Base-by-base conservation (phyloP, 495 filamentous ascomycete genomes). In the Evernia prunastri region DNA sequence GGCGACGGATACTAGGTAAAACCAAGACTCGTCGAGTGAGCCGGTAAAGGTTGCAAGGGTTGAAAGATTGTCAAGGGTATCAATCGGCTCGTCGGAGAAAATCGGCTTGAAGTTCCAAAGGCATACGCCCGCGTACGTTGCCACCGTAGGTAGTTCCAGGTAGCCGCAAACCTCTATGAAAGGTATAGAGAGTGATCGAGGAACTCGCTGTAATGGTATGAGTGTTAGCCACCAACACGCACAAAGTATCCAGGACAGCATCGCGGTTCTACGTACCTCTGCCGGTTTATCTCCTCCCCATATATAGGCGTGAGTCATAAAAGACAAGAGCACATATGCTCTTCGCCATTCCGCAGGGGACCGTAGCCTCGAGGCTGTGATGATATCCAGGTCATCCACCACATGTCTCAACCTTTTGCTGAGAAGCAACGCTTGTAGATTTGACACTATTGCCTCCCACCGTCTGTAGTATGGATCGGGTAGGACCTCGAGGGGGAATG, bases 91-190 rank as follows among this genome's bases (percentile, higher is more conserved):
- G 64, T 88, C 83, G 47, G 82, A 73, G 71, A 96, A 96, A 49
- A 97, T 81, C 1, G 92, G 88, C 74, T 89, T 91, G 79, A 89
- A 97, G 74, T 99, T 99, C 94, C 95, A 99, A 37, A 99, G 81
- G 64, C 87, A 89, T 12, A 96, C 84, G 25, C 87, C 90, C 13
- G 94, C 89, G 71, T 97, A 99, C 37, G 95, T 97, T 59, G 94
- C 95, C 37, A 99, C 94, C 4, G 92, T 89, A 25, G 92, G 92
- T 49, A 99, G 78, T 66, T 96, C 91, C 27, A 99, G 85, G 63
- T 88, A 84, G 35, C 84, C 77, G 65, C 90, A 97, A 23, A 93
- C 82, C 68, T 86, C 70, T 33, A 94, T 81, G 68, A 96, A 84
- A 7, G 94, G 94, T 35, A 91, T 83, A 17, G 92, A 90, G 64